Evolutionary conservation across 2,329 filamentous ascomycete genomes (phyloP), one percentile per base, ranked within the genome.

Genomic region (Fusarium chuoi): DNA sequence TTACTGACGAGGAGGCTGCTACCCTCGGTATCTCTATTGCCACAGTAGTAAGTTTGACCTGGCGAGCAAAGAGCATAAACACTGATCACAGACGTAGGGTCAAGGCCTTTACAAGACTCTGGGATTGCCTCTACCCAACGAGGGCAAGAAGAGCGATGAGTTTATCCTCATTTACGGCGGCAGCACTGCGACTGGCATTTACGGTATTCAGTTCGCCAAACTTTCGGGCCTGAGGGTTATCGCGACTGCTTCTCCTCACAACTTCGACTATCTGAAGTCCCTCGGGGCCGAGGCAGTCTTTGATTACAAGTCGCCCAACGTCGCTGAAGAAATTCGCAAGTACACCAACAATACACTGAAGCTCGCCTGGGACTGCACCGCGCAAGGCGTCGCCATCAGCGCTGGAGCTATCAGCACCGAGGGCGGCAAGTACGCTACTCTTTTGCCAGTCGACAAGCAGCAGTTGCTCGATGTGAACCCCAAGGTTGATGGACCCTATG

Each of bases 151-250:
- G n/a, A 79, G 82, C 30, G 78, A 82, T 41, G 75, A 83, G 45
- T 80, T 83, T 2, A 75, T 86, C 52, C 74, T 86, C 7, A 84
- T 85, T 63, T 85, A 86, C 49, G 85, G 84, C 49, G 84, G 83
- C 20, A 87, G 87, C 78, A 89, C 86, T 17, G 88, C 87, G 7
- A 89, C 88, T 3, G 86, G 85, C 79, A 86, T 89, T 54, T 87
- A 88, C 61, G 84, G 81, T 7, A 83, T 86, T 68, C 83, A 85
- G 75, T 83, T 78, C 65, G 83, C 83, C 55, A 83, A 81, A 69
- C 73, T 80, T 10, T 83, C 81, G 10, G 84, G 82, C 3, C 78
- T 81, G 24, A 73, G 62, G 24, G 82, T 85, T 4, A 75, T 83
- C 10, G 71, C 83, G 3, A 85, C 83, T 1, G 75, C 80, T 10